Percentiles rank a stretch among this genome's conserved stretches.
These are phyloP conservation scores for Salvia splendens DNA, from an alignment of 257 asterid species.

Conservation along the genomic window DNA sequence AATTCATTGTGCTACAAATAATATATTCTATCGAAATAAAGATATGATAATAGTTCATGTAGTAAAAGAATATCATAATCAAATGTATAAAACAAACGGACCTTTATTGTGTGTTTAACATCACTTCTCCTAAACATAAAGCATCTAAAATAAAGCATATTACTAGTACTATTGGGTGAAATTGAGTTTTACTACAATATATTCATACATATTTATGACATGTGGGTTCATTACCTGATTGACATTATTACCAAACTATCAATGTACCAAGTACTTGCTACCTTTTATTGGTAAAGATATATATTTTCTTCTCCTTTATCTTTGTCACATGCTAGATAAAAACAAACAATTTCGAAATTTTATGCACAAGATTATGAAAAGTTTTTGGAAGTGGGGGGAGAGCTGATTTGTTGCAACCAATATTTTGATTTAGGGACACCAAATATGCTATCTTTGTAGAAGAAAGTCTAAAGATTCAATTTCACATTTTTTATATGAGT, in stretches of 20 bases:
- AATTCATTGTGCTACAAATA: too few species aligned
- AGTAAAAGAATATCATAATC: too few species aligned
- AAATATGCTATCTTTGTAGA: too few species aligned
- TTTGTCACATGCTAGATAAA: constrained; percentile 15
- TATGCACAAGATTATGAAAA: not conserved
- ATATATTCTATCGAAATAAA: too few species aligned
- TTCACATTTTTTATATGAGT: too few species aligned
- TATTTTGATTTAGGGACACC: not conserved
- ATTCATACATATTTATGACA: not conserved
- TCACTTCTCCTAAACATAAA: too few species aligned
- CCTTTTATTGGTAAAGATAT: constrained; percentile 9
- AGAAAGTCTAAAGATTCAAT: too few species aligned
- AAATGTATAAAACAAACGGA: too few species aligned
- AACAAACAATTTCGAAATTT: not conserved
- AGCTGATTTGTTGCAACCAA: constrained; percentile 10
- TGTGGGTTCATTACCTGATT: constrained; percentile 15
- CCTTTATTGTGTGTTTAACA: not conserved
- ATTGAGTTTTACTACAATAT: not conserved
- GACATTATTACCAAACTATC: constrained; percentile 21
- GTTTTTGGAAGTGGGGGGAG: not conserved
- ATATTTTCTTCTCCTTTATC: constrained; percentile 16
- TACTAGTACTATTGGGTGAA: not conserved
- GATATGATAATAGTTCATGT: too few species aligned
- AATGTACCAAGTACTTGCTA: constrained; percentile 16
- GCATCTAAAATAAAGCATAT: too few species aligned